Evolutionary conservation across 305 asterid species (phyloP).

Genomic region (Ajuga reptans): DNA sequence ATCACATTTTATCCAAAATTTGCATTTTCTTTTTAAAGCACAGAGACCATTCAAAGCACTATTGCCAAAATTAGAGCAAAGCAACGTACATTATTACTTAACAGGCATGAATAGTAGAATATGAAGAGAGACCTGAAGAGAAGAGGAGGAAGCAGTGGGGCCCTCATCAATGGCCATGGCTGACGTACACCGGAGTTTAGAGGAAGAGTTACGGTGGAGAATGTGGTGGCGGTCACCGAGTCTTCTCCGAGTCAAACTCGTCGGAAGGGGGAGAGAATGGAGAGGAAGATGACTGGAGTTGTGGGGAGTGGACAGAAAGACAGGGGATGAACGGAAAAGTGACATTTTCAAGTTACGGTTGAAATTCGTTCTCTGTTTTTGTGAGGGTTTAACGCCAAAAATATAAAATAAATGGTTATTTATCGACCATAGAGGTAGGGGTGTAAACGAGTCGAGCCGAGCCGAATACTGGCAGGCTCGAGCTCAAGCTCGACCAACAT

Average conservation of each 20-base stretch:
- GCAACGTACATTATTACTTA: not conserved
- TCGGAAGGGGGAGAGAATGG: not conserved
- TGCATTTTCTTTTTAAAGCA: not conserved
- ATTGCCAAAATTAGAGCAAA: not conserved
- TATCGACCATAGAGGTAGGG: too few species aligned
- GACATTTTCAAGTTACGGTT: conserved; percentile 26
- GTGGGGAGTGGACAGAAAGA: conserved; percentile 5
- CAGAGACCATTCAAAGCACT: not conserved
- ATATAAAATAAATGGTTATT: not conserved
- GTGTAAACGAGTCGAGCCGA: too few species aligned
- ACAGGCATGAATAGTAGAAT: not conserved
- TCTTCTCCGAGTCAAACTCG: conserved; percentile 27
- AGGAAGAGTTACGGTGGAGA: conserved; percentile 21
- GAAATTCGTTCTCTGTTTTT: not conserved
- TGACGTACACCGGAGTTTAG: conserved; percentile 35
- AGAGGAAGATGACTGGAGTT: conserved; percentile 7
- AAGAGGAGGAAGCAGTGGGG: conserved; percentile 30
- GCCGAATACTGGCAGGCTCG: too few species aligned
- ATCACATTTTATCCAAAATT: not conserved
- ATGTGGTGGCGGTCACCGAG: conserved; percentile 23
- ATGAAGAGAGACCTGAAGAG: conserved; percentile 36
- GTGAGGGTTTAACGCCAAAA: not conserved
- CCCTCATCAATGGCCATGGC: conserved; percentile 45
- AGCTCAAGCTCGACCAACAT: too few species aligned
- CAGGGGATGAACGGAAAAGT: conserved; percentile 9